Evolutionary conservation across 306 rosid genomes (phyloP), one percentile per base, ranked within the genome.

Genomic region (Hippophae tibetana): DNA sequence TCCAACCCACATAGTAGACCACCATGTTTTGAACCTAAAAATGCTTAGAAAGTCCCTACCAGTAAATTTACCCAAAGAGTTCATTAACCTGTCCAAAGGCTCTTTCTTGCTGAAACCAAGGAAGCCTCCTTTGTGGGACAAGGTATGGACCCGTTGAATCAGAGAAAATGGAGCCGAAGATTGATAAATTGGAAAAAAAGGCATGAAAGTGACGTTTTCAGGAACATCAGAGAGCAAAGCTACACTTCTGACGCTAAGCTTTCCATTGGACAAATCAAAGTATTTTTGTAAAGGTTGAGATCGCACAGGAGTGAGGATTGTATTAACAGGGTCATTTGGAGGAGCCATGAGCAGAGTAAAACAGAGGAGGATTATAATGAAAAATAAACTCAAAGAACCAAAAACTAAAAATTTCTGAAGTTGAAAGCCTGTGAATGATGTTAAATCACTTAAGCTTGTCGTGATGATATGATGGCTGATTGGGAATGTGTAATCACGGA

Each of bases 21-120:
- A 87, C 95, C 97, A 90, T 5, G 97, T 87, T 74, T 90, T 90
- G 88, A 87, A 87, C 83, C 97, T 72, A 60, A 87, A 87, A 51
- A 87, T 62, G 52, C 94, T 84, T 0, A 87, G 68, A 12, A 90
- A 90, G 61, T 84, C 64, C 23, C 88, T 84, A 7, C 56, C 69
- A 1, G 10, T 73, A 73, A 90, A 69, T 42, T 80, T 70, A 5
- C 95, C 95, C 64, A 90, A 64, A 5, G 90, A 81, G 65, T 84
- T 90, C 13, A 53, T 55, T 62, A 82, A 65, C 64, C 85, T 81
- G 27, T 84, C 82, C 1, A 90, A 81, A 3, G 94, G 79, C 12
- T 58, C 58, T 1, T 71, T 56, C 41, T 68, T 67, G 25, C 49
- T 48, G 69, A 90, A 87, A 10, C 95, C 95, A 3, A 90, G 74